Conservation (phyloP, 2,329 filamentous ascomycete species). For the Catunica adiposa region DNA sequence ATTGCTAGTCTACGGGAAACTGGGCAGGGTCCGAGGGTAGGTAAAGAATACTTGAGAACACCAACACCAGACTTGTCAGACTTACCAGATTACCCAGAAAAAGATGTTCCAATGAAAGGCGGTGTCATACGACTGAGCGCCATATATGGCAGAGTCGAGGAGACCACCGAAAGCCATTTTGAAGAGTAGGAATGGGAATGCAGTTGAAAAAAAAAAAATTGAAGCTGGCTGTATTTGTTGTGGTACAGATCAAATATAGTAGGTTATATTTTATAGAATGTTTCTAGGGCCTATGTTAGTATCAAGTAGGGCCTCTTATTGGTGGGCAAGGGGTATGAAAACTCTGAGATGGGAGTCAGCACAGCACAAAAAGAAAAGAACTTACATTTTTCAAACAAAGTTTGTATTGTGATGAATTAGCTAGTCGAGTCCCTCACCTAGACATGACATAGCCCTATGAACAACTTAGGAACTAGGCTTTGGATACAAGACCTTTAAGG, state of each 20-base stretch:
- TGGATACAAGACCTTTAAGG: background rate
- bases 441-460: conserved; percentile 8
- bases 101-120: background rate
- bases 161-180: too few relatives aligned
- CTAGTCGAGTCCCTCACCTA: conserved; percentile 12
- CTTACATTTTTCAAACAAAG: conserved; percentile 11
- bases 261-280: too few relatives aligned
- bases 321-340: too few relatives aligned
- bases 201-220: too few relatives aligned
- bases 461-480: background rate
- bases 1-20: background rate
- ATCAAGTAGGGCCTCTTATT: too few relatives aligned
- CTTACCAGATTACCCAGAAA: conserved; percentile 4
- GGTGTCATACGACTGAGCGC: too few relatives aligned
- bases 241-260: too few relatives aligned
- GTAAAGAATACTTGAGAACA: background rate
- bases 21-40: background rate
- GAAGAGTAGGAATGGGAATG: too few relatives aligned
- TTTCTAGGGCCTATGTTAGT: too few relatives aligned
- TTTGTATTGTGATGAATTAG: background rate
- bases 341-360: too few relatives aligned
- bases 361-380: background rate
- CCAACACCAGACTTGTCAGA: conserved; percentile 31
- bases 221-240: too few relatives aligned
- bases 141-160: too few relatives aligned